These are phyloP conservation scores for Hirschfeldia incana DNA, from an alignment of 345 rosid genomes.

Conservation along the genomic window DNA sequence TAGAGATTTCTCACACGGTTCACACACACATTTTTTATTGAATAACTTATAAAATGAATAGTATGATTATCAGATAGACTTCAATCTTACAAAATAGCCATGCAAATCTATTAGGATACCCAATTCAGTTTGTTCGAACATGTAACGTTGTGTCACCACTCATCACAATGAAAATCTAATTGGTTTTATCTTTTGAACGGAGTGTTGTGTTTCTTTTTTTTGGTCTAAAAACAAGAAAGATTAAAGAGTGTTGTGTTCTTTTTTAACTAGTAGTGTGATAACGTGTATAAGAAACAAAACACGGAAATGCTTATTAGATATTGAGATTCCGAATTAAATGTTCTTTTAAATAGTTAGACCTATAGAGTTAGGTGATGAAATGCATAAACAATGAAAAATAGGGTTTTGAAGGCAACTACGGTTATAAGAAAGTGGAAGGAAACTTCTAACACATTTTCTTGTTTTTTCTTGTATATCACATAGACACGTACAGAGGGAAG, in stretches of 20 bases:
- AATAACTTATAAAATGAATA: background rate
- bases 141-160: too few species aligned
- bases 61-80: background rate
- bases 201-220: background rate
- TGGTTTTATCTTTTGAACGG: background rate
- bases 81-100: background rate
- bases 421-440: slow-evolving; percentile 12
- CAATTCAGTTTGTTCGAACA: background rate
- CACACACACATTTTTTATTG: background rate
- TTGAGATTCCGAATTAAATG: too few species aligned
- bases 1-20: background rate
- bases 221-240: too few species aligned
- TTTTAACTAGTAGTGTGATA: too few species aligned
- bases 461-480: slow-evolving; percentile 7
- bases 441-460: background rate
- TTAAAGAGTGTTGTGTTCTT: background rate
- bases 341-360: background rate
- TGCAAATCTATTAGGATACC: background rate
- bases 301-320: too few species aligned
- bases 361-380: background rate
- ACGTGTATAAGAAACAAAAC: too few species aligned
- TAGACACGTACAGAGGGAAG: background rate
- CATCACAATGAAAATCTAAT: background rate
- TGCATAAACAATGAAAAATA: background rate
- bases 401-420: background rate